Evolutionary conservation across 2,329 filamentous ascomycete genomes (phyloP).

Genomic region (Trichoderma cornu-damae): DNA sequence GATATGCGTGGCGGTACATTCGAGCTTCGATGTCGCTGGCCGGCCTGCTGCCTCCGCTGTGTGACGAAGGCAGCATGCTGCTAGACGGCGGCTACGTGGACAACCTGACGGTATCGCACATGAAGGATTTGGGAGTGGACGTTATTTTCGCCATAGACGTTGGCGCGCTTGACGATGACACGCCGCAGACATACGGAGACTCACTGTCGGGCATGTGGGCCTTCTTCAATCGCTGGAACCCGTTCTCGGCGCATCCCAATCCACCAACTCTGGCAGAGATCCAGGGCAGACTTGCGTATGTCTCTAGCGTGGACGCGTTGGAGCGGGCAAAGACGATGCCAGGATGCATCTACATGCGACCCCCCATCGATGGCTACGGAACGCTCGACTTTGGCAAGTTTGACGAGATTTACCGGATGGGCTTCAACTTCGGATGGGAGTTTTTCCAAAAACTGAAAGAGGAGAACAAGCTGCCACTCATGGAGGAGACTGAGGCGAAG

Average conservation of each 20-base stretch:
- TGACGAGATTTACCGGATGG: constrained; percentile 89
- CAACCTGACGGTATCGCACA: constrained; percentile 93
- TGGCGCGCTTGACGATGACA: constrained; percentile 84
- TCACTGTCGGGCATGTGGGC: constrained; percentile 94
- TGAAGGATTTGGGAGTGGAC: constrained; percentile 90
- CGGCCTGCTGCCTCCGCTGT: constrained; percentile 85
- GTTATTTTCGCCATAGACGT: constrained; percentile 96
- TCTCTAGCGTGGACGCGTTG: constrained; percentile 88
- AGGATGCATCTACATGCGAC: constrained; percentile 93
- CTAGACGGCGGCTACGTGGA: constrained; percentile 96
- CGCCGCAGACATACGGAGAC: constrained; percentile 88
- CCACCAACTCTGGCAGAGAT: constrained; percentile 94
- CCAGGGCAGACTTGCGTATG: constrained; percentile 89
- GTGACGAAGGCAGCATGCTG: constrained; percentile 94
- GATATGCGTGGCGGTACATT: constrained; percentile 96
- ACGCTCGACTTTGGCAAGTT: constrained; percentile 97
- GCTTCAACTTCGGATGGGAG: constrained; percentile 78
- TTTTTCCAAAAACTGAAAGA: constrained; percentile 73
- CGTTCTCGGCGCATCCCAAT: constrained; percentile 81
- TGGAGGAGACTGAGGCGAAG: constrained; percentile 71
- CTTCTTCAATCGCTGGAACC: constrained; percentile 93
- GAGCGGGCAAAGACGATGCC: constrained; percentile 87
- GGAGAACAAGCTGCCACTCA: constrained; percentile 66
- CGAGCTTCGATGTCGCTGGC: constrained; percentile 95
- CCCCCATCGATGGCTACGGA: constrained; percentile 87